Evolutionary conservation across 176 grass and related monocot species (phyloP), one percentile per base, ranked within the genome.

Genomic region (Cenchrus americanus): DNA sequence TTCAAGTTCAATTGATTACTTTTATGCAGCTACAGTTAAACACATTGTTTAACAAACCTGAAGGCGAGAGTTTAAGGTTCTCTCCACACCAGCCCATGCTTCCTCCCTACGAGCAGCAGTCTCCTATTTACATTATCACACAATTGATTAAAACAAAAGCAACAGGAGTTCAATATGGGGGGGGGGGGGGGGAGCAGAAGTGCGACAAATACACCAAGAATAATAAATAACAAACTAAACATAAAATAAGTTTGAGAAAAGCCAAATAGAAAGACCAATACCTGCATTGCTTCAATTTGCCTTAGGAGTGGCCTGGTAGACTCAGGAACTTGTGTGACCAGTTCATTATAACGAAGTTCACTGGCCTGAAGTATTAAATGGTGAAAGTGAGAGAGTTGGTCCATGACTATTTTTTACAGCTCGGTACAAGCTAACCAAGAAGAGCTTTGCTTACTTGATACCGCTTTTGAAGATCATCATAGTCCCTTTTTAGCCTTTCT

Each of bases 281-380:
- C 97, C 97, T 99, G 97, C 93, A 99, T 96, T 48, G 97, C 97
- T 92, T 99, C 97, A 75, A 99, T 96, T 84, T 99, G 97, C 80
- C 97, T 91, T 69, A 99, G 83, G 57, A 99, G 97, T 64, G 97
- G 97, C 21, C 91, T 92, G 51, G 97, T 99, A 65, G 97, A 99
- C 30, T 99, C 93, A 27, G 97, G 97, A 90, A 99, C 93, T 88
- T 99, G 97, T 63, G 97, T 96, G 63, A 94, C 92, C 77, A 99
- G 76, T 81, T 99, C 97, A 92, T 94, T 96, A 83, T 99, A 99
- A 19, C 91, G 97, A 80, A 99, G 87, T 74, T 99, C 97, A 86
- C 97, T 96, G 79, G 81, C 84, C 97, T 99, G 77, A 82, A 90
- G 69, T 66, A 77, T 86, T 77, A 83, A 40, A 66, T 12, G 67